Percentiles rank a stretch among this genome's conserved stretches.
phyloP scores from a whole-genome alignment of 164 flowering plant genomes.

The Cinnamomum chago region DNA sequence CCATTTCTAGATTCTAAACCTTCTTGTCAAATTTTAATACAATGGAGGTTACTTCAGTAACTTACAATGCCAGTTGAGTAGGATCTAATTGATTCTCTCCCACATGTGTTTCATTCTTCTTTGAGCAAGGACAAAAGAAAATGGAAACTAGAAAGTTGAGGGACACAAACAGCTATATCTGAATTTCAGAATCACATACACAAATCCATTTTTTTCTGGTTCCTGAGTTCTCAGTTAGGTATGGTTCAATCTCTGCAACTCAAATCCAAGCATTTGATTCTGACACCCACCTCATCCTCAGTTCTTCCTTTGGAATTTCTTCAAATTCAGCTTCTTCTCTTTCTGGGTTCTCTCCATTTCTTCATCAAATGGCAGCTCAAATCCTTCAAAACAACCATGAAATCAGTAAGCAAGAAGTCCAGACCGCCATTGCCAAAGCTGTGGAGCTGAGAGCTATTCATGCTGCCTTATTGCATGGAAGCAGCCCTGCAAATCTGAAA shows the following conservation, averaged over 20 bases:
- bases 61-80: constrained; percentile 14
- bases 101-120: constrained; percentile 18
- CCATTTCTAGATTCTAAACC: too few species aligned
- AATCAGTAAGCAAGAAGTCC: constrained; percentile 53
- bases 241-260: constrained; percentile 21
- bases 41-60: constrained; percentile 23
- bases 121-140: constrained; percentile 2
- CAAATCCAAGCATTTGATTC: constrained; percentile 33
- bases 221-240: constrained; percentile 23
- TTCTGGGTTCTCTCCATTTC: neutral
- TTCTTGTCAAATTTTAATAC: too few species aligned
- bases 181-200: constrained; percentile 7
- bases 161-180: neutral
- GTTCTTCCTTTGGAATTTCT: neutral
- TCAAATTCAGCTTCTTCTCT: constrained; percentile 2
- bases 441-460: constrained; percentile 91
- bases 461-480: constrained; percentile 69
- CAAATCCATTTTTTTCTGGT: constrained; percentile 19
- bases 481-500: constrained; percentile 50
- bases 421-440: constrained; percentile 88
- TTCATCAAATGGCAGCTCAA: constrained; percentile 36
- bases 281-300: constrained; percentile 13
- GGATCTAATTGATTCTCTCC: constrained; percentile 17
- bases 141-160: neutral
- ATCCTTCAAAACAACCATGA: constrained; percentile 32